These are phyloP conservation scores for Talaromyces ruber DNA, from an alignment of 495 filamentous ascomycete species.

Conservation along the genomic window DNA sequence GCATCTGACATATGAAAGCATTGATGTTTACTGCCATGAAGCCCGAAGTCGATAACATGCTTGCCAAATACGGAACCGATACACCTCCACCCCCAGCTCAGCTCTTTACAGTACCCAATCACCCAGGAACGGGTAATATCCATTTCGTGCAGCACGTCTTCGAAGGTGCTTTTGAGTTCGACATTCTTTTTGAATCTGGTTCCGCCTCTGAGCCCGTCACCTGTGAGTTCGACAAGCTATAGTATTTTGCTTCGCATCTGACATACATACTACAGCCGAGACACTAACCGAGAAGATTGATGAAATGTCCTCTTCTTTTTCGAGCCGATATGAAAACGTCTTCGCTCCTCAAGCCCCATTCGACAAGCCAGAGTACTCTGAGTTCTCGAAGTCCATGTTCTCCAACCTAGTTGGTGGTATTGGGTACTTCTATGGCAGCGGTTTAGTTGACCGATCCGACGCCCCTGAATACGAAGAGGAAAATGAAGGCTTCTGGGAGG, in stretches of 20 bases:
- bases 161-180: conserved; percentile 85
- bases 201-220: conserved; percentile 54
- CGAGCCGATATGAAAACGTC: conserved; percentile 61
- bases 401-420: conserved; percentile 93
- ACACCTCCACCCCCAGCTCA: conserved; percentile 74
- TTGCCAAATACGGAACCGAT: conserved; percentile 63
- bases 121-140: conserved; percentile 64
- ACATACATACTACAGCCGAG: conserved; percentile 43
- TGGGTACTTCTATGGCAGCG: conserved; percentile 86
- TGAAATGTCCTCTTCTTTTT: conserved; percentile 56
- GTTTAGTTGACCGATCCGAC: conserved; percentile 81
- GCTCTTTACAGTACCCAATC: conserved; percentile 68
- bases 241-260: neutral
- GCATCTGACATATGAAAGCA: conserved; percentile 18
- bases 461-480: conserved; percentile 91
- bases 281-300: conserved; percentile 63
- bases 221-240: conserved; percentile 26
- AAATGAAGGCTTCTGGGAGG: conserved; percentile 95
- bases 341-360: conserved; percentile 74
- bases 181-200: conserved; percentile 80
- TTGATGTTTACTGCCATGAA: conserved; percentile 74
- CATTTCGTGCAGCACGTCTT: conserved; percentile 93
- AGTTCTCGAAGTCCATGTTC: conserved; percentile 82
- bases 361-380: conserved; percentile 57
- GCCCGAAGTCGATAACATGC: conserved; percentile 56